Evolutionary conservation across 1,139 yeast genomes (phyloP), one percentile per base, ranked within the genome.

Genomic region (Pneumocystis canis): DNA sequence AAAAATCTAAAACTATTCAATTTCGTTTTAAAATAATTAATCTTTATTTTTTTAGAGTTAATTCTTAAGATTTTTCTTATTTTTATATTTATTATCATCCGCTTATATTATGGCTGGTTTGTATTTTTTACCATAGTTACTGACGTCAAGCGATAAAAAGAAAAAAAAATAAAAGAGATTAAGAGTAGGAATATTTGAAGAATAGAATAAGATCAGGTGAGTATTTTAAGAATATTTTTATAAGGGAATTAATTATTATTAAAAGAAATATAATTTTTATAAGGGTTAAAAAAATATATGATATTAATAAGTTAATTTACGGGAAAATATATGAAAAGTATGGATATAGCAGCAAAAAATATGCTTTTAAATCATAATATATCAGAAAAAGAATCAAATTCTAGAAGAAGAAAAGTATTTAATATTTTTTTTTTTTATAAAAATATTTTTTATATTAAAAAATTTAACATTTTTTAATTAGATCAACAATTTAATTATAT

Each of bases 21-120:
- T n/a, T n/a, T n/a, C n/a, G n/a, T n/a, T n/a, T n/a, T n/a, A n/a
- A n/a, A n/a, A n/a, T n/a, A n/a, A n/a, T n/a, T n/a, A n/a, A 16
- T 16, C 5, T 37, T 37, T 6, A 16, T 37, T 3, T 37, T 37
- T 5, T 37, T 16, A 37, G 6, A 37, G 18, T 2, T 37, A 16
- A 16, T 5, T 37, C 16, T 37, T 35, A n/a, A 16, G 18, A 7
- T 37, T 2, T 37, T 9, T 33, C 11, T 33, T 33, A 16, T 33
- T 18, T 18, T 25, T 31, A 11, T 47, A 4, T n/a, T 35, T 35
- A 5, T 47, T 20, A 47, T 47, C 11, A 47, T 47, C 54, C 54
- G 54, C 14, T n/a, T n/a, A n/a, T n/a, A n/a, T n/a, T 47, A 47
- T 47, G 54, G 54, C 54, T 47, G 54, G 54, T 47, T 47, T 47